phyloP scores from a whole-genome alignment of 805 yeast genomes.

The Metschnikowia continentalis region DNA sequence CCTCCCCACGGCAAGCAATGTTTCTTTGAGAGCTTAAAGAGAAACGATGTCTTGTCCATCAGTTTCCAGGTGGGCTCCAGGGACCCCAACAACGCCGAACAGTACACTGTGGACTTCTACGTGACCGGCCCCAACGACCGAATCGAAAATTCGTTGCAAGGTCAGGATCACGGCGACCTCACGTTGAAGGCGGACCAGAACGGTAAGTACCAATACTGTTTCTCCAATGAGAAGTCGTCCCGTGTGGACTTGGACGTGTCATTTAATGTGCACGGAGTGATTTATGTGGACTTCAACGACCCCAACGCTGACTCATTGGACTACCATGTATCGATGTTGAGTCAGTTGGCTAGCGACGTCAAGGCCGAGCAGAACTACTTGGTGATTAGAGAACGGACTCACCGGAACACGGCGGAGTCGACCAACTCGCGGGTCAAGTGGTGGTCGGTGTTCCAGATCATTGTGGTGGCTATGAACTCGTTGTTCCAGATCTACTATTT shows the following conservation, averaged over 20 bases:
- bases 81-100: slow-evolving; percentile 65
- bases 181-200: slow-evolving; percentile 56
- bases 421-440: slow-evolving; percentile 95
- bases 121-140: slow-evolving; percentile 41
- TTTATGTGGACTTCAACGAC: slow-evolving; percentile 76
- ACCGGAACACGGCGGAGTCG: slow-evolving; percentile 97
- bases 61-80: slow-evolving; percentile 93
- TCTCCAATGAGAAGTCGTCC: slow-evolving; percentile 77
- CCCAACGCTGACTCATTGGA: slow-evolving; percentile 78
- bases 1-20: slow-evolving; percentile 85
- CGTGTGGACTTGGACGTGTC: slow-evolving; percentile 83
- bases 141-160: slow-evolving; percentile 46
- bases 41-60: slow-evolving; percentile 81
- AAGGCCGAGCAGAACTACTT: slow-evolving; percentile 91
- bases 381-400: slow-evolving; percentile 94
- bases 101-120: slow-evolving; percentile 61
- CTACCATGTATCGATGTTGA: slow-evolving; percentile 70
- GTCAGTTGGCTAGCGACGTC: slow-evolving; percentile 76
- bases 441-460: slow-evolving; percentile 92
- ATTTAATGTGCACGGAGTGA: slow-evolving; percentile 90
- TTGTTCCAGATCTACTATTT: slow-evolving; percentile 90
- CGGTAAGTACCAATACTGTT: slow-evolving; percentile 86
- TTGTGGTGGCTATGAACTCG: slow-evolving; percentile 82
- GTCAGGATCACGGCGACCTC: slow-evolving; percentile 77
- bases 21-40: slow-evolving; percentile 77